Evolutionary conservation across 2,329 filamentous ascomycete species (phyloP), one percentile per base, ranked within the genome.

Genomic region (Aspergillus tamarii): DNA sequence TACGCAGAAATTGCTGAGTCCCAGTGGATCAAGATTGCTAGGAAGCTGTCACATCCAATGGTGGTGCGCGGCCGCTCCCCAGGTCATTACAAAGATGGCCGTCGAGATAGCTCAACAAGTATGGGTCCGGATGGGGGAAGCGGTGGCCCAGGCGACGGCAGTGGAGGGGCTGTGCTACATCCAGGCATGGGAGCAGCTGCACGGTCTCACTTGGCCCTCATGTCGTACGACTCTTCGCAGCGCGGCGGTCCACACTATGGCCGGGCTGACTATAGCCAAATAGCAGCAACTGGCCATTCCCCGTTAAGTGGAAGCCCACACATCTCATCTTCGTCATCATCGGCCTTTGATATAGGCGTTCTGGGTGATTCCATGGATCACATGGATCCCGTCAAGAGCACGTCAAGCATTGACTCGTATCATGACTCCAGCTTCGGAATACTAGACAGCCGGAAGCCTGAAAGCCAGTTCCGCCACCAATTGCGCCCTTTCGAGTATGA

Each of bases 11-110:
- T 92, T 9, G 84, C 87, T 69, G 76, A 81, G 21, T 84, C 87
- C 1, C 84, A 86, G 36, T 93, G 85, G 80, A 81, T 93, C 71
- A 90, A 90, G 73, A 83, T 95, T 58, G 91, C 91, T 4, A 87
- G 87, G 62, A 85, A 86, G 55, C 88, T 91, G 72, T 94, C 91
- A 7, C 88, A 90, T 64, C 91, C 90, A 74, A 92, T 95, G 85
- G 93, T 96, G 69, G 92, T 95, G n/a, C 89, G 92, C 26, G 92
- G 92, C 7, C 87, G 92, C 30, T 94, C 91, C 9, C 92, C 92
- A 0, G 92, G 91, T 1, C 92, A 93, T 72, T 93, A 93, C 77
- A 89, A 91, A 72, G 87, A 89, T 52, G 88, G 90, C 68, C 83
- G 89, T 66, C 85, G 89, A 60, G 85, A 88, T 59, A 92, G 89